phyloP scores from a whole-genome alignment of 23 red algal species.

The Gracilariopsis chorda region DNA sequence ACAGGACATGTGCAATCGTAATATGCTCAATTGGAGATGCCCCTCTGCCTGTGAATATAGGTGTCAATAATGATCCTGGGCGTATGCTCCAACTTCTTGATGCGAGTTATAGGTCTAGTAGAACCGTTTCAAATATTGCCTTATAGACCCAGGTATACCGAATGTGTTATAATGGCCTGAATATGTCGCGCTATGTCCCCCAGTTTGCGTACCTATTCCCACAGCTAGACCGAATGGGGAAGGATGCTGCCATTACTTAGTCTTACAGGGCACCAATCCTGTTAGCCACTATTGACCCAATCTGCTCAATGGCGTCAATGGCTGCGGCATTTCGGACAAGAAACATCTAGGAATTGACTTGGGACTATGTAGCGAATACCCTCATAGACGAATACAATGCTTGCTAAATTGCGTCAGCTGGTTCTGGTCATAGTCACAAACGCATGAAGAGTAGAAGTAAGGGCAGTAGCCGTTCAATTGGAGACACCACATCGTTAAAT shows the following conservation, averaged over 20 bases:
- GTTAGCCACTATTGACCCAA: background rate
- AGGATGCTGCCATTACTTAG: background rate
- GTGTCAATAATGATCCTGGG: too few species aligned
- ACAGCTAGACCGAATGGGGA: background rate
- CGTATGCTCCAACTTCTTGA: background rate
- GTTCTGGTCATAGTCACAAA: too few species aligned
- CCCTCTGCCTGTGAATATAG: background rate
- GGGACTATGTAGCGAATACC: background rate
- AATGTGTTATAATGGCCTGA: background rate
- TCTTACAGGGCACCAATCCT: background rate
- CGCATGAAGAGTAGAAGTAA: too few species aligned
- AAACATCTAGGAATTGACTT: background rate
- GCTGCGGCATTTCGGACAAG: background rate
- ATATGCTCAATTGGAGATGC: background rate
- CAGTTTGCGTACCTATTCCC: background rate
- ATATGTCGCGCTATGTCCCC: background rate
- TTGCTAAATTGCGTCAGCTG: background rate
- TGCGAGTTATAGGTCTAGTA: background rate
- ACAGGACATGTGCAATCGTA: background rate
- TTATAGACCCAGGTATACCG: background rate
- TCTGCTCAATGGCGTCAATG: background rate
- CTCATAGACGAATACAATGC: background rate
- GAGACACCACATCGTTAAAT: too few species aligned
- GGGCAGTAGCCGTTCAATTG: too few species aligned
- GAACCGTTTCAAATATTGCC: background rate